Evolutionary conservation across 495 filamentous ascomycete genomes (phyloP).

Genomic region (Niebla homalea): DNA sequence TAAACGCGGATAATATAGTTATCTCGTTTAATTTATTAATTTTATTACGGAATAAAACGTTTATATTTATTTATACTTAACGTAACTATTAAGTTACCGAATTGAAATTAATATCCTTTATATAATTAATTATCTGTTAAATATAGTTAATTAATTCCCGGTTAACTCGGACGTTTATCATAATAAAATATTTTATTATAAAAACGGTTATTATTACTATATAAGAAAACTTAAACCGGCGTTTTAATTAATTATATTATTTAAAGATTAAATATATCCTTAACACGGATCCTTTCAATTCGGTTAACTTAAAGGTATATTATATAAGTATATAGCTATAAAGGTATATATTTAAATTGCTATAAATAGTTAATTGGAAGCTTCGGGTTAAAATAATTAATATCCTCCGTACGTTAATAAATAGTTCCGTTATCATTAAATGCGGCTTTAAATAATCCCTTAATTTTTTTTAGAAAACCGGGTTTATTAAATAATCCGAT

Average conservation of each 20-base stretch:
- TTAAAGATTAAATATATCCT: not conserved
- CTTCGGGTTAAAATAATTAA: not conserved
- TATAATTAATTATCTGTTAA: not conserved
- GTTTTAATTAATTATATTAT: not conserved
- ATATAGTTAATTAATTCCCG: not conserved
- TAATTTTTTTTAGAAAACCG: no score
- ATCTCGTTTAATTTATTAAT: not conserved
- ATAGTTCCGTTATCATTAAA: no score
- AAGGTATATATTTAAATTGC: conserved; percentile 1
- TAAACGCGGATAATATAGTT: not conserved
- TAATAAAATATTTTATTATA: not conserved
- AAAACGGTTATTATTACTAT: not conserved
- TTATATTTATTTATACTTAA: not conserved
- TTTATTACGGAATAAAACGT: not conserved
- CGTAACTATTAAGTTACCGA: not conserved
- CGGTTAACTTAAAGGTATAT: not conserved
- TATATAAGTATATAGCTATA: not conserved
- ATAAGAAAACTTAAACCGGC: not conserved
- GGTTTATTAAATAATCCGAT: no score
- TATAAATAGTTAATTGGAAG: not conserved
- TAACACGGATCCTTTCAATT: not conserved
- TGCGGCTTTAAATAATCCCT: no score
- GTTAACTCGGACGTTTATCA: not conserved
- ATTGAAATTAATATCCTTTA: not conserved
- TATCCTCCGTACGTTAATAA: not conserved